Conservation (phyloP, 1,284 basidiomycete genomes). For the Rhodotorula sp. region DNA sequence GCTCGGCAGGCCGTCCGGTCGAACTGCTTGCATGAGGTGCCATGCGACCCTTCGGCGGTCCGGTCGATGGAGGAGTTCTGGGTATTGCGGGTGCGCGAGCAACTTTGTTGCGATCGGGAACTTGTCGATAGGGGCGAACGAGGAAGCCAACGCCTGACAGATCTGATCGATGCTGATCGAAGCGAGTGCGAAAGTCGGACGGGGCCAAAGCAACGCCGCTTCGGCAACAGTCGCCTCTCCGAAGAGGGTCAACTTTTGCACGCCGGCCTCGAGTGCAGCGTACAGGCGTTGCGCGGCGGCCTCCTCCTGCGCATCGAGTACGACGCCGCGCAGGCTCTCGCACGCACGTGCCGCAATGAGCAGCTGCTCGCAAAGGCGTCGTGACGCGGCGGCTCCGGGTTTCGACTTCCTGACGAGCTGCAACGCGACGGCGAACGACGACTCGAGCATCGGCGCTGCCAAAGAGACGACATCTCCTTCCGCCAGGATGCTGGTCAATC, state of each 20-base stretch:
- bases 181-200: not conserved
- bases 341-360: slow-evolving; percentile 66
- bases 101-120: slow-evolving; percentile 24
- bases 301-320: not conserved
- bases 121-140: slow-evolving; percentile 21
- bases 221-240: slow-evolving; percentile 10
- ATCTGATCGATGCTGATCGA: slow-evolving; percentile 1
- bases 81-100: not conserved
- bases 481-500: slow-evolving; percentile 63
- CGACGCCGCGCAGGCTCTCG: not conserved
- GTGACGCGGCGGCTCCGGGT: not conserved
- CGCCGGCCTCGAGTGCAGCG: not conserved
- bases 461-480: slow-evolving; percentile 67
- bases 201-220: slow-evolving; percentile 22
- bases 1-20: not conserved
- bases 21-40: slow-evolving; percentile 25
- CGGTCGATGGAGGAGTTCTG: not conserved
- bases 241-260: slow-evolving; percentile 5
- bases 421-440: slow-evolving; percentile 30
- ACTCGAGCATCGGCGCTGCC: slow-evolving; percentile 61
- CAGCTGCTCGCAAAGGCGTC: slow-evolving; percentile 52
- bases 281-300: not conserved
- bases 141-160: slow-evolving; percentile 19
- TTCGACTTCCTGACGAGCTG: slow-evolving; percentile 37
- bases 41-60: slow-evolving; percentile 12